Percentiles rank a stretch among this genome's conserved stretches.
These are phyloP conservation scores for Crucibulum laeve DNA, from an alignment of 768 basidiomycete genomes.

Conservation along the genomic window DNA sequence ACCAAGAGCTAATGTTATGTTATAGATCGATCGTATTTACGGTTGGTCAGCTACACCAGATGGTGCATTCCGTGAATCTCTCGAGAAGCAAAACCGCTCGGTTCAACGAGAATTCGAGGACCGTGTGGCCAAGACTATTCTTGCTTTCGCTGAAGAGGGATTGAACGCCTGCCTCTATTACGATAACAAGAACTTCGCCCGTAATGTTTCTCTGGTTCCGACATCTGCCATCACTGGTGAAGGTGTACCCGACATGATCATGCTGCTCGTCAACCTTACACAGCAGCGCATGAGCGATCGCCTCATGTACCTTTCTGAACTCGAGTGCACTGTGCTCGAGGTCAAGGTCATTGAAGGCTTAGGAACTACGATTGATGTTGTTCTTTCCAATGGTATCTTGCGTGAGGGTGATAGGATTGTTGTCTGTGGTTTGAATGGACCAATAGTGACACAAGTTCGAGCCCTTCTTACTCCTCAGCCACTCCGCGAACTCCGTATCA, in stretches of 20 bases:
- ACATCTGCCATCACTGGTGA: constrained; percentile 98
- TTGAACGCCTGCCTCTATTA: constrained; percentile 95
- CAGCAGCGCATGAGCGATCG: constrained; percentile 97
- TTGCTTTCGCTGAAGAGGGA: constrained; percentile 98
- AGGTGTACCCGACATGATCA: constrained; percentile 99
- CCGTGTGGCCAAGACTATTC: constrained; percentile 75
- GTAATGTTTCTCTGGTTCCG: constrained; percentile 94
- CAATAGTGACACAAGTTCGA: constrained; percentile 92
- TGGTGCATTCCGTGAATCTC: constrained; percentile 87
- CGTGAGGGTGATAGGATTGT: constrained; percentile 92
- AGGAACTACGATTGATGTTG: constrained; percentile 96
- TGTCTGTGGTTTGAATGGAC: constrained; percentile 94
- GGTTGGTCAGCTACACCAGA: constrained; percentile 91
- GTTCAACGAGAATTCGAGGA: constrained; percentile 93
- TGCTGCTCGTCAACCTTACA: constrained; percentile 94
- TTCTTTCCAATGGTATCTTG: constrained; percentile 91
- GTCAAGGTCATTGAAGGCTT: constrained; percentile 98
- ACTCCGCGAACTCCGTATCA: constrained; percentile 90
- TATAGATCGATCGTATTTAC: constrained; percentile 94
- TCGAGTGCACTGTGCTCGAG: constrained; percentile 97
- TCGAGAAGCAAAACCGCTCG: constrained; percentile 72
- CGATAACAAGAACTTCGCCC: constrained; percentile 92
- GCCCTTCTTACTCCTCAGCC: constrained; percentile 96
- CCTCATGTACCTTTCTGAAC: constrained; percentile 95
- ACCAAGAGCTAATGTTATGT: constrained; percentile 1